These are phyloP conservation scores for Yarrowia galli DNA, from an alignment of 1,139 yeast species.

Conservation along the genomic window DNA sequence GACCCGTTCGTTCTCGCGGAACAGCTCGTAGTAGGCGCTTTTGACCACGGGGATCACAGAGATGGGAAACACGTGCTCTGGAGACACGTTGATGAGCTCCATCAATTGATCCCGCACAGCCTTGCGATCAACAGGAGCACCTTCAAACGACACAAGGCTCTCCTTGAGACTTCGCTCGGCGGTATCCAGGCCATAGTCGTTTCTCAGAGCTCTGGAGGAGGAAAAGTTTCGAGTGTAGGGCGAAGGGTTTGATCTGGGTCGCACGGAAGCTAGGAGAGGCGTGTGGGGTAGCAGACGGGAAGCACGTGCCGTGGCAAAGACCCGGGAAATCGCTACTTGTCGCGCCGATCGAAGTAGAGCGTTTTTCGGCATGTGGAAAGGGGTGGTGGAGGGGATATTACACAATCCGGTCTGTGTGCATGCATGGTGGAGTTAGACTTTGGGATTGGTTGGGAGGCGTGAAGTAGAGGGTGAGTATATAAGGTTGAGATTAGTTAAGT, in stretches of 20 bases:
- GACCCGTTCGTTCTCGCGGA: constrained; percentile 7
- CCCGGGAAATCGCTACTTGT: constrained; percentile 5
- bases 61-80: constrained; percentile 9
- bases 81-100: constrained; percentile 13
- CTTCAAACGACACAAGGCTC: constrained; percentile 20
- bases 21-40: constrained; percentile 36
- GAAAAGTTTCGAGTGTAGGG: constrained; percentile 5
- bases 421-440: constrained; percentile 8
- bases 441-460: constrained; percentile 16
- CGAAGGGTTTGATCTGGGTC: background rate
- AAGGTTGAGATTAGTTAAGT: background rate
- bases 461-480: background rate
- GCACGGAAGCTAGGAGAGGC: background rate
- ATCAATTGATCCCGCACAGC: constrained; percentile 13
- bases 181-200: constrained; percentile 3
- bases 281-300: background rate
- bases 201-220: background rate
- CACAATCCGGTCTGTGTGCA: no score
- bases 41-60: constrained; percentile 26
- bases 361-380: constrained; percentile 19
- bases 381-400: no score
- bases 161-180: constrained; percentile 28
- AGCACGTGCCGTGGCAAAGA: background rate
- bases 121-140: constrained; percentile 22
- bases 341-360: constrained; percentile 20